Evolutionary conservation across 2,329 filamentous ascomycete genomes (phyloP).

Genomic region (Thelonectria blattea): DNA sequence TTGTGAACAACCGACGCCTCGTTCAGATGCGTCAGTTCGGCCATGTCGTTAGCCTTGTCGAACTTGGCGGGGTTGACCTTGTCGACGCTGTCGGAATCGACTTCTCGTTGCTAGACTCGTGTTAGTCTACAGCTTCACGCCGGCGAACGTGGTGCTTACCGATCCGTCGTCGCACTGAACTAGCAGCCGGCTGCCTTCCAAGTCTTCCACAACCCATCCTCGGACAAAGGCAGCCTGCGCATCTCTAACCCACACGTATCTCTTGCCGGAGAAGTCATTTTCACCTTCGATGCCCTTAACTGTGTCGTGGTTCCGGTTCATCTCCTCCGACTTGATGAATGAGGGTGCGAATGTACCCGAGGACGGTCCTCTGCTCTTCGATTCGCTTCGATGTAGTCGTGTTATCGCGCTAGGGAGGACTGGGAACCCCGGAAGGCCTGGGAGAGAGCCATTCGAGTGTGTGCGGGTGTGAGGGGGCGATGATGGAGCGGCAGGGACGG

Average conservation of each 20-base stretch:
- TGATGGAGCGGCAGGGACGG: conserved; percentile 47
- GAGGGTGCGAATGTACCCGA: conserved; percentile 92
- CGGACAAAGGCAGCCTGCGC: conserved; percentile 86
- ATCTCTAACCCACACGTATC: conserved; percentile 97
- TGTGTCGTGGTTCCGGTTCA: conserved; percentile 62
- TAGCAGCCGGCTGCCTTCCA: conserved; percentile 70
- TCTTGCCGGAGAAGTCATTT: conserved; percentile 97
- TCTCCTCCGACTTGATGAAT: conserved; percentile 90
- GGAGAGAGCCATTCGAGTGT: conserved; percentile 66
- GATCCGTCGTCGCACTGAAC: conserved; percentile 95
- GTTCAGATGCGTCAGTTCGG: conserved; percentile 95
- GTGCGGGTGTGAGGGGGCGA: conserved; percentile 68
- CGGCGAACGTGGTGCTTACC: conserved; percentile 56
- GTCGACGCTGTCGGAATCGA: conserved; percentile 86
- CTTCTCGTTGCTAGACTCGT: conserved; percentile 75
- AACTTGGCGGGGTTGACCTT: conserved; percentile 99
- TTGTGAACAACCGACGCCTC: conserved; percentile 98
- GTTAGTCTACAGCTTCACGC: conserved; percentile 26
- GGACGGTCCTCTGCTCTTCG: conserved; percentile 66
- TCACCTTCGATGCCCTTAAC: conserved; percentile 87
- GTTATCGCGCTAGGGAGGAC: conserved; percentile 17
- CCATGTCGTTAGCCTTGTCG: conserved; percentile 99
- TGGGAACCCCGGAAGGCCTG: conserved; percentile 43
- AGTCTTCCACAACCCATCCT: conserved; percentile 88
- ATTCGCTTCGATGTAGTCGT: conserved; percentile 59